These are phyloP conservation scores for Penicillium soppii DNA, from an alignment of 495 filamentous ascomycete species.

Conservation along the genomic window DNA sequence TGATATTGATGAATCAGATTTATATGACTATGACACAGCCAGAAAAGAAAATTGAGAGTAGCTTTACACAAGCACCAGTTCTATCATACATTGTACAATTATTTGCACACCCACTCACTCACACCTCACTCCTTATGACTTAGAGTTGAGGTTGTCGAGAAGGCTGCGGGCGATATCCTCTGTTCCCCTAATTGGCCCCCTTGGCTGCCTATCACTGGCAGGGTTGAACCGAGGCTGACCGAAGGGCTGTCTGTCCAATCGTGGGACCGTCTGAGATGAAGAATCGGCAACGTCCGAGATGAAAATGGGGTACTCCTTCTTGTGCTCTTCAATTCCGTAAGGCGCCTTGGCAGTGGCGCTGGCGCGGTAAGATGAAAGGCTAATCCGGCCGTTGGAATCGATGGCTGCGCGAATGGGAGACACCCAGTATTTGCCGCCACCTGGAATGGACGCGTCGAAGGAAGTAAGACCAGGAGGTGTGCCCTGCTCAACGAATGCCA, in stretches of 20 bases:
- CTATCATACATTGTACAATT: constrained; percentile 42
- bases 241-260: constrained; percentile 27
- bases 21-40: constrained; percentile 38
- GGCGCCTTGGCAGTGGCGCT: constrained; percentile 48
- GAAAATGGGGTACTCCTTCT: constrained; percentile 22
- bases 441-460: constrained; percentile 59
- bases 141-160: constrained; percentile 26
- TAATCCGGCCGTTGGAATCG: constrained; percentile 59
- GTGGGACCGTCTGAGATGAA: constrained; percentile 28
- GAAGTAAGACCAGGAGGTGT: constrained; percentile 38
- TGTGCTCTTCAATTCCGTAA: constrained; percentile 43
- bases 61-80: constrained; percentile 33
- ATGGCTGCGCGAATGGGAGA: constrained; percentile 55
- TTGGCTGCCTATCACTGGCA: not conserved
- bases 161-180: constrained; percentile 38
- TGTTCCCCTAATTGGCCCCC: constrained; percentile 16
- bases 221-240: constrained; percentile 15
- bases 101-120: constrained; percentile 7
- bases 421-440: constrained; percentile 68
- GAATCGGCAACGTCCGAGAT: constrained; percentile 29
- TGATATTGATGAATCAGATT: constrained; percentile 22
- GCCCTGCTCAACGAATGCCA: constrained; percentile 34
- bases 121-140: constrained; percentile 4
- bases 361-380: constrained; percentile 47
- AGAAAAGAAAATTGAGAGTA: constrained; percentile 23